Conservation (phyloP, 371 early-diverging fungal genomes). For the Umbelopsis sp. region DNA sequence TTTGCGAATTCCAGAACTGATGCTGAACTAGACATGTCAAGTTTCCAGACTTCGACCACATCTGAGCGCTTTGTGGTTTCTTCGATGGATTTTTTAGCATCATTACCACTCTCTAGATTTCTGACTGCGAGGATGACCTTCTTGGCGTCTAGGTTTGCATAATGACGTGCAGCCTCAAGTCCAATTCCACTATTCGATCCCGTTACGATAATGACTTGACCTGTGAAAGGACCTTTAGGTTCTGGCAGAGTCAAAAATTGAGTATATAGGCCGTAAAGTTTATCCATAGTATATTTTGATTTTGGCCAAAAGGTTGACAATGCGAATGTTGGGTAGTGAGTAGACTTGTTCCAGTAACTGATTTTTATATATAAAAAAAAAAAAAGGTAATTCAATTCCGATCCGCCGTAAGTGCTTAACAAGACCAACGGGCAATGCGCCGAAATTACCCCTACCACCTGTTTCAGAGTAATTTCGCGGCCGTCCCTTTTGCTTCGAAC, state of each 20-base stretch:
- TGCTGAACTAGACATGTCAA: not conserved
- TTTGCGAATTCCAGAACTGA: not conserved
- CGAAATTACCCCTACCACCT: too few relatives aligned
- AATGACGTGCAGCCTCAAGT: not conserved
- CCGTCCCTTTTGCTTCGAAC: too few relatives aligned
- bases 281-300: not conserved
- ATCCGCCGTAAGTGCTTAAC: too few relatives aligned
- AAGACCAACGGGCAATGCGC: too few relatives aligned
- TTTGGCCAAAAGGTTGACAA: too few relatives aligned
- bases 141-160: not conserved
- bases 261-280: not conserved
- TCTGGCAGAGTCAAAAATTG: not conserved
- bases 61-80: not conserved
- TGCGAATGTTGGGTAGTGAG: too few relatives aligned
- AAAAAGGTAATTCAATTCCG: too few relatives aligned
- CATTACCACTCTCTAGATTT: not conserved
- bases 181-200: not conserved
- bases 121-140: conserved; percentile 4
- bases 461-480: too few relatives aligned
- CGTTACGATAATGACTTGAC: conserved; percentile 7
- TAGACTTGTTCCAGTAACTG: too few relatives aligned
- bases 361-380: too few relatives aligned
- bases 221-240: conserved; percentile 1
- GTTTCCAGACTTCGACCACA: conserved; percentile 7
- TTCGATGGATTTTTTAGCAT: not conserved